phyloP scores from a whole-genome alignment of 2,329 filamentous ascomycete species.

The Paradendryphiella salina region DNA sequence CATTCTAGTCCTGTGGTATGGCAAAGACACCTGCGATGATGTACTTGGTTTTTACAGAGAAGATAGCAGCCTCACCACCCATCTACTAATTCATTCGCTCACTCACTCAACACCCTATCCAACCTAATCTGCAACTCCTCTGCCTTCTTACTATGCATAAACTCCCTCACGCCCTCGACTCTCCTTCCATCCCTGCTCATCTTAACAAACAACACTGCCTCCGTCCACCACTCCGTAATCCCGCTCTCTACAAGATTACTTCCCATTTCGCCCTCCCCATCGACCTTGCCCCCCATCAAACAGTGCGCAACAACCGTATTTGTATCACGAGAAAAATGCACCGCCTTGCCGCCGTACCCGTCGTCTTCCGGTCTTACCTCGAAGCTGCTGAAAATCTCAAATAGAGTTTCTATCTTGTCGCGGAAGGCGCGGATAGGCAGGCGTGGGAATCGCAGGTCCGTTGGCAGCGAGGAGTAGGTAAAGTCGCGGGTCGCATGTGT shows the following conservation, averaged over 20 bases:
- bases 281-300: constrained; percentile 33
- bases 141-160: constrained; percentile 49
- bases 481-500: constrained; percentile 45
- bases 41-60: too few species aligned
- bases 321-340: constrained; percentile 27
- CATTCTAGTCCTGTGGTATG: too few species aligned
- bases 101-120: constrained; percentile 38
- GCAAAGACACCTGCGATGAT: too few species aligned
- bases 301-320: constrained; percentile 46
- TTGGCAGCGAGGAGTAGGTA: constrained; percentile 48
- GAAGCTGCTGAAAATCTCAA: constrained; percentile 50
- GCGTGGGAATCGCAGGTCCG: constrained; percentile 47
- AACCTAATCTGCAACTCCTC: constrained; percentile 45
- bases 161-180: constrained; percentile 43
- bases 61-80: too few species aligned
- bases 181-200: constrained; percentile 28
- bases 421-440: constrained; percentile 46
- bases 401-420: constrained; percentile 48
- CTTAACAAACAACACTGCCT: constrained; percentile 32
- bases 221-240: constrained; percentile 31
- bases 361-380: constrained; percentile 46
- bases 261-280: constrained; percentile 22
- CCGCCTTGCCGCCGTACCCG: constrained; percentile 34
- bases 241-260: constrained; percentile 21
- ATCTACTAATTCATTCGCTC: too few species aligned